Evolutionary conservation across 1,139 yeast species (phyloP).

Genomic region (Yarrowia galli): DNA sequence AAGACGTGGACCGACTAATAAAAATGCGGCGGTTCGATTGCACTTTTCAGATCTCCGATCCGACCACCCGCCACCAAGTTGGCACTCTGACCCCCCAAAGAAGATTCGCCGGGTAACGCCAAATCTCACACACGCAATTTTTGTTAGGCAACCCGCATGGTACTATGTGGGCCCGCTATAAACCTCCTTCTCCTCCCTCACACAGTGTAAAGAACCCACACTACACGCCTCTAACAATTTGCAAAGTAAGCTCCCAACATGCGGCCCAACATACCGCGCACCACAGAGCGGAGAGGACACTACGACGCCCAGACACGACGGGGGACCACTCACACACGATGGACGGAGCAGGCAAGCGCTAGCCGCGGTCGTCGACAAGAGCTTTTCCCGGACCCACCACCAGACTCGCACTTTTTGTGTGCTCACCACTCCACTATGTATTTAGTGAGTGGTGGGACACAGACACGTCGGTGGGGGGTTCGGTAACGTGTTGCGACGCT

Average conservation of each 20-base stretch:
- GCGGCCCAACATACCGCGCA: conserved; percentile 33
- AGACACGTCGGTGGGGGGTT: background rate
- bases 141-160: conserved; percentile 38
- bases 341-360: background rate
- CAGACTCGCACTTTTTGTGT: too few species aligned
- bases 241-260: conserved; percentile 37
- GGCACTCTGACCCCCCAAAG: conserved; percentile 1
- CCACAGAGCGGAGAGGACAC: conserved; percentile 29
- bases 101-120: conserved; percentile 39
- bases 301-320: background rate
- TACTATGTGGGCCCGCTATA: conserved; percentile 31
- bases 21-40: background rate
- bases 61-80: background rate
- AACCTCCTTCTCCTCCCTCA: conserved; percentile 38
- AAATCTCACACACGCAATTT: conserved; percentile 31
- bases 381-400: background rate
- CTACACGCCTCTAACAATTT: conserved; percentile 31
- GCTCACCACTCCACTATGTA: background rate
- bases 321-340: background rate
- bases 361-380: too few species aligned
- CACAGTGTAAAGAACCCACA: conserved; percentile 22
- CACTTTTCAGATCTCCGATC: background rate
- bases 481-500: background rate
- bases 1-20: background rate
- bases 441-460: background rate